Evolutionary conservation across 495 filamentous ascomycete species (phyloP).

Genomic region (Viridothelium virens): DNA sequence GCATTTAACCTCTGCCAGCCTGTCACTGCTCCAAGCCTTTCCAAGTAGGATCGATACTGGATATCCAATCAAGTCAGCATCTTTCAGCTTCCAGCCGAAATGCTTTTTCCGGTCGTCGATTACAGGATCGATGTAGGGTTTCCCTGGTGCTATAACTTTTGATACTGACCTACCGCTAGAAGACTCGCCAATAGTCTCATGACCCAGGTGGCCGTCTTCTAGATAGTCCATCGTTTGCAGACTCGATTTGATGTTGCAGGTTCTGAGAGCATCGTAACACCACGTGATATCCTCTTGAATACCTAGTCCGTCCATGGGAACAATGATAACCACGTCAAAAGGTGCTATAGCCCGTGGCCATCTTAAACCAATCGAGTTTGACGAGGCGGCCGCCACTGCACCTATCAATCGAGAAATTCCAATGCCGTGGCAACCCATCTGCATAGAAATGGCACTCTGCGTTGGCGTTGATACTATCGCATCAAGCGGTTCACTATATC

Average conservation of each 20-base stretch:
- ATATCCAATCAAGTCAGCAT: conserved; percentile 85
- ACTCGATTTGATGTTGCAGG: neutral
- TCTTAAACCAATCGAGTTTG: conserved; percentile 67
- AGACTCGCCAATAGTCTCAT: neutral
- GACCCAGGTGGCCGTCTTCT: no score
- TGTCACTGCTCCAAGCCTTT: conserved; percentile 57
- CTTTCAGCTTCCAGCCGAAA: conserved; percentile 74
- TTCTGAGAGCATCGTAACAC: conserved; percentile 48
- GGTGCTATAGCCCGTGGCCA: conserved; percentile 87
- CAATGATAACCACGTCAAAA: conserved; percentile 67
- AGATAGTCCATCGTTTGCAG: neutral
- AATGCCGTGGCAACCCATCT: conserved; percentile 97
- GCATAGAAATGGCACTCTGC: conserved; percentile 47
- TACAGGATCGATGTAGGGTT: conserved; percentile 47
- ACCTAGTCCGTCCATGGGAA: conserved; percentile 41
- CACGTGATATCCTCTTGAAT: conserved; percentile 44
- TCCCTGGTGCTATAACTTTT: no score
- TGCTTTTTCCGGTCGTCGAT: conserved; percentile 68
- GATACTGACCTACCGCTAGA: neutral
- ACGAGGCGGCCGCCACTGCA: conserved; percentile 67
- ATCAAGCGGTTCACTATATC: conserved; percentile 69
- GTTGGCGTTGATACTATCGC: conserved; percentile 37
- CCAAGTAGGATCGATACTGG: conserved; percentile 75
- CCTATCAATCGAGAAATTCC: conserved; percentile 87
- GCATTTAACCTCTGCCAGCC: conserved; percentile 69